Percentiles rank a stretch among this genome's conserved stretches.
These are phyloP conservation scores for Pythium phragmiticola DNA, from an alignment of 352 stramenopile species.

Conservation along the genomic window DNA sequence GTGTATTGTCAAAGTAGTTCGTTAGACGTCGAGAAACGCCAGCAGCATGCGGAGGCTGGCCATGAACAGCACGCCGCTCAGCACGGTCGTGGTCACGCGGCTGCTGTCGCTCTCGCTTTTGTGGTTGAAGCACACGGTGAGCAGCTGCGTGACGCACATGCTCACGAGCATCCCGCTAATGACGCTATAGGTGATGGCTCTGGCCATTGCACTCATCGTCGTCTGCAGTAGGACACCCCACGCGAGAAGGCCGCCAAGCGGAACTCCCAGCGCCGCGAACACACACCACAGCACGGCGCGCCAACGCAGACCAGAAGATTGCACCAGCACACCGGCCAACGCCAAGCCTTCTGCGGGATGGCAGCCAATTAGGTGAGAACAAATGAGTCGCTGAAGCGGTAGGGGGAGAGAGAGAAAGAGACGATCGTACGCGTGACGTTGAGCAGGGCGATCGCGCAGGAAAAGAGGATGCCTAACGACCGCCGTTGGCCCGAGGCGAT, in stretches of 20 bases:
- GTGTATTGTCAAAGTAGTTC: conserved; percentile 6
- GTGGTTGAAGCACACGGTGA: conserved; percentile 32
- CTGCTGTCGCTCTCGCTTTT: conserved; percentile 17
- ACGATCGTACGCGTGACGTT: conserved; percentile 26
- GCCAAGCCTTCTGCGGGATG: conserved; percentile 24
- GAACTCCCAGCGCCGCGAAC: conserved; percentile 24
- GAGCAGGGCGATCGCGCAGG: conserved; percentile 23
- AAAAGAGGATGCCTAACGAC: conserved; percentile 26
- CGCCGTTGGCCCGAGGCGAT: conserved; percentile 17
- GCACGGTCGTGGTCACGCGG: conserved; percentile 21
- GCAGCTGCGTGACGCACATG: conserved; percentile 26
- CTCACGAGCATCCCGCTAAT: conserved; percentile 23
- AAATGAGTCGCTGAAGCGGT: neutral
- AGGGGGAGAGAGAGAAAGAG: neutral
- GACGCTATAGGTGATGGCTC: conserved; percentile 21
- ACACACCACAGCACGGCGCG: conserved; percentile 30
- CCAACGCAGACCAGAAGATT: conserved; percentile 26
- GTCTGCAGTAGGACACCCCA: conserved; percentile 24
- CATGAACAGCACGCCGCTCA: conserved; percentile 23
- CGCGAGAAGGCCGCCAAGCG: conserved; percentile 24
- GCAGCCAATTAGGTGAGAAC: neutral
- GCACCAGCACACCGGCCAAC: conserved; percentile 19
- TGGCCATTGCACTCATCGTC: neutral
- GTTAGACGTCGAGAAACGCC: conserved; percentile 23
- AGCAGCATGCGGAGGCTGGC: conserved; percentile 23